phyloP scores from a whole-genome alignment of 2,329 filamentous ascomycete species.

The Xylariaceae sp. region DNA sequence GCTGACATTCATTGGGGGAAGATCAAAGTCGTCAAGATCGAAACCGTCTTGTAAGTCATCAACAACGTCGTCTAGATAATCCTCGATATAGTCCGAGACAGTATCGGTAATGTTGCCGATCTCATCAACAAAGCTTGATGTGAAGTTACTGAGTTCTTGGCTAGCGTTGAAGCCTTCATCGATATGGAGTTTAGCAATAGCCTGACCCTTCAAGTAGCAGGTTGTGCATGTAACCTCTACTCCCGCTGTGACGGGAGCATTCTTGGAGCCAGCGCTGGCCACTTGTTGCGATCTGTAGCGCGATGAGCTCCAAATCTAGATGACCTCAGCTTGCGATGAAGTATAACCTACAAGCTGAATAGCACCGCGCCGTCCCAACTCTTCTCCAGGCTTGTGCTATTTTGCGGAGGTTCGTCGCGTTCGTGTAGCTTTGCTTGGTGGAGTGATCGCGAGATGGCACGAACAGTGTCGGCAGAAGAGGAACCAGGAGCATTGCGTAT shows the following conservation, averaged over 20 bases:
- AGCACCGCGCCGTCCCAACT: constrained; percentile 36
- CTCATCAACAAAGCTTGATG: constrained; percentile 26
- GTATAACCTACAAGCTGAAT: constrained; percentile 27
- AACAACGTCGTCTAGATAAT: constrained; percentile 17
- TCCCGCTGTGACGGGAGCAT: constrained; percentile 12
- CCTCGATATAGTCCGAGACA: constrained; percentile 20
- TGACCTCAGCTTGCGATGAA: constrained; percentile 3
- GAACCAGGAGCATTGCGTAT: not conserved
- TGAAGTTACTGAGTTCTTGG: constrained; percentile 29
- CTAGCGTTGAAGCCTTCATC: constrained; percentile 36
- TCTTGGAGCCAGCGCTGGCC: constrained; percentile 11
- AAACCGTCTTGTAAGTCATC: constrained; percentile 24
- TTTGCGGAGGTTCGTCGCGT: constrained; percentile 15
- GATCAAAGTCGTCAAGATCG: constrained; percentile 26
- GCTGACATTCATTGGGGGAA: constrained; percentile 35
- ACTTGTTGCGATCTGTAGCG: not conserved
- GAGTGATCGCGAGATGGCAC: constrained; percentile 3
- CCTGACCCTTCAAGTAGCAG: constrained; percentile 47
- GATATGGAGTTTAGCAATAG: constrained; percentile 38
- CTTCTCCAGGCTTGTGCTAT: constrained; percentile 31
- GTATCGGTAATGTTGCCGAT: constrained; percentile 30
- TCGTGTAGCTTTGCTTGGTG: constrained; percentile 1
- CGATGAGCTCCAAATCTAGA: constrained; percentile 1
- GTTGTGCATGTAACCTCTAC: constrained; percentile 42
- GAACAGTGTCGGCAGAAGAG: constrained; percentile 1